These are phyloP conservation scores for Penicillium sp. DNA, from an alignment of 2,329 filamentous ascomycete species.

Conservation along the genomic window DNA sequence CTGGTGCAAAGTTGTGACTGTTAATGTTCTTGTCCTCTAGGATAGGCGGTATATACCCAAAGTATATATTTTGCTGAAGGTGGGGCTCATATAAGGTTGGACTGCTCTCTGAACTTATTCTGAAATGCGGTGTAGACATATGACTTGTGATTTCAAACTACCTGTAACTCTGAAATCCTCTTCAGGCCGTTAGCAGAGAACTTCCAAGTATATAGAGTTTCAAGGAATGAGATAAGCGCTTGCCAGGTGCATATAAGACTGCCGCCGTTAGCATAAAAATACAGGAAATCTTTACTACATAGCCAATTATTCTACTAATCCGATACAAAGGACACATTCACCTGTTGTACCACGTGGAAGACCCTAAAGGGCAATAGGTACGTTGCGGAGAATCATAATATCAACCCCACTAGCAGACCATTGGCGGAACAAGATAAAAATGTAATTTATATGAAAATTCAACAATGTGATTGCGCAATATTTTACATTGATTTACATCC, in stretches of 20 bases:
- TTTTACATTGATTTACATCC: not conserved
- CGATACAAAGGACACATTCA: not conserved
- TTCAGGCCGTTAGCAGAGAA: not conserved
- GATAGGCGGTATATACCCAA: not conserved
- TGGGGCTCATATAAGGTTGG: not conserved
- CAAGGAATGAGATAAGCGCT: not conserved
- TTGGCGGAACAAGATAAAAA: not conserved
- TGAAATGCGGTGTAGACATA: not conserved
- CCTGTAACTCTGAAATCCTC: not conserved
- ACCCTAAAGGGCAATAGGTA: not conserved
- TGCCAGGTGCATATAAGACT: not conserved
- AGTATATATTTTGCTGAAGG: not conserved
- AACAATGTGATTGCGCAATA: not conserved
- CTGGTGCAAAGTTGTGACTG: not conserved
- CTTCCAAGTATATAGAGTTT: not conserved
- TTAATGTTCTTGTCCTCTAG: not conserved
- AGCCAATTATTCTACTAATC: not conserved
- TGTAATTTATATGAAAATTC: not conserved
- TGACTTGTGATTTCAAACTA: not conserved
- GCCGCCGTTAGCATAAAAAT: not conserved
- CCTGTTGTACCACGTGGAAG: not conserved
- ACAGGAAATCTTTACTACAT: not conserved
- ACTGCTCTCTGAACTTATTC: not conserved
- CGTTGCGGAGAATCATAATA: not conserved
- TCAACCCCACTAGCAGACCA: not conserved